Conservation (phyloP, 2,329 filamentous ascomycete genomes). For the Boeremia exigua region DNA sequence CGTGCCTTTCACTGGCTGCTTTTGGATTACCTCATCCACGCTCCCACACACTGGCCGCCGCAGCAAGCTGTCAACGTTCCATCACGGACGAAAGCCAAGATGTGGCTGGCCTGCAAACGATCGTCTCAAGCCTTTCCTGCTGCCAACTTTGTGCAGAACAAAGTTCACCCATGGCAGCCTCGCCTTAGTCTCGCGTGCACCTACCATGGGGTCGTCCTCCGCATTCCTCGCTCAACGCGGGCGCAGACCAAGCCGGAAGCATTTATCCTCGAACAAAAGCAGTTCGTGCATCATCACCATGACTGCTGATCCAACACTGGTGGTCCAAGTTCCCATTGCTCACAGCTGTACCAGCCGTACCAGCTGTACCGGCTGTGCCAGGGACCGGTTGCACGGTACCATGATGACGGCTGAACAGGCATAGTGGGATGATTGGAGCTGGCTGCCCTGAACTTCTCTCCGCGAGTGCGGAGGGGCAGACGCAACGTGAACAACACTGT, state of each 20-base stretch:
- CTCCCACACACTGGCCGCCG: slow-evolving; percentile 32
- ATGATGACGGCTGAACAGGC: slow-evolving; percentile 31
- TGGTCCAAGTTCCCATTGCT: not conserved
- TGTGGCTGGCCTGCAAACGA: slow-evolving; percentile 27
- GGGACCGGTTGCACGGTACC: slow-evolving; percentile 40
- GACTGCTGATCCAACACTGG: not conserved
- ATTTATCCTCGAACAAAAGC: slow-evolving; percentile 5
- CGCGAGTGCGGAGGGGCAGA: slow-evolving; percentile 29
- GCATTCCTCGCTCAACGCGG: slow-evolving; percentile 14
- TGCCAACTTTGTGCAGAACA: slow-evolving; percentile 13
- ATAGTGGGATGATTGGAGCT: slow-evolving; percentile 26
- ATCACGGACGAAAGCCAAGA: slow-evolving; percentile 29
- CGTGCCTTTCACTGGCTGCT: slow-evolving; percentile 18
- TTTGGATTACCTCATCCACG: slow-evolving; percentile 33
- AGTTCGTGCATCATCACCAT: slow-evolving; percentile 7
- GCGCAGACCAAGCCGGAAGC: slow-evolving; percentile 17
- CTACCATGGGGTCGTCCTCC: slow-evolving; percentile 13
- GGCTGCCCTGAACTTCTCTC: slow-evolving; percentile 11
- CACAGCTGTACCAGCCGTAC: slow-evolving; percentile 17
- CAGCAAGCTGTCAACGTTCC: slow-evolving; percentile 42
- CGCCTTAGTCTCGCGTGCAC: slow-evolving; percentile 14
- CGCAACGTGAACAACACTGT: slow-evolving; percentile 25
- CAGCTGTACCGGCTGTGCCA: slow-evolving; percentile 19
- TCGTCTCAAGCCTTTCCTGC: slow-evolving; percentile 23
- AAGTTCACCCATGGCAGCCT: slow-evolving; percentile 23